Evolutionary conservation across 306 rosid genomes (phyloP).

Genomic region (Calophaca sinica): DNA sequence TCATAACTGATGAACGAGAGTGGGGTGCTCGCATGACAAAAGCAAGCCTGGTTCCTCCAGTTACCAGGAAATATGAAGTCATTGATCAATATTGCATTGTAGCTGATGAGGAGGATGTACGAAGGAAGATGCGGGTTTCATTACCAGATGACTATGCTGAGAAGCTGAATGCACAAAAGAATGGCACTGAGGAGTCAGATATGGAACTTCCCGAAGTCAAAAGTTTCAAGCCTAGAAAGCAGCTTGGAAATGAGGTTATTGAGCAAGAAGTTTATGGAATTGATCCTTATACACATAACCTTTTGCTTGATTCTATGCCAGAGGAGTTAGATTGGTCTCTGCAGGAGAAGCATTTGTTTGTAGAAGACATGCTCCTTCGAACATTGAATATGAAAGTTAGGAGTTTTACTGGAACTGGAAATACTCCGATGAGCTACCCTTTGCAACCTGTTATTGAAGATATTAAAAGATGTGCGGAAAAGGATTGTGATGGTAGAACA

Average conservation of each 20-base stretch:
- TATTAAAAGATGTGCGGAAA: constrained; percentile 71
- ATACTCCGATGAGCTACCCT: constrained; percentile 82
- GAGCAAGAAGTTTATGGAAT: constrained; percentile 99
- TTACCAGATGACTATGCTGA: constrained; percentile 95
- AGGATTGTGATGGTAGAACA: constrained; percentile 63
- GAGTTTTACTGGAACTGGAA: constrained; percentile 82
- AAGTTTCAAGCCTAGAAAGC: constrained; percentile 92
- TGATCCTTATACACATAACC: constrained; percentile 98
- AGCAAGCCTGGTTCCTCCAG: constrained; percentile 99
- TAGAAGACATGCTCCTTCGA: constrained; percentile 87
- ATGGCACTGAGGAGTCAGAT: constrained; percentile 94
- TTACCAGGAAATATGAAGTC: constrained; percentile 92
- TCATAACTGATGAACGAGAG: constrained; percentile 83
- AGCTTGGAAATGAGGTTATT: constrained; percentile 85
- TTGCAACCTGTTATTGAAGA: constrained; percentile 87
- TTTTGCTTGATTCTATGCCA: constrained; percentile 95
- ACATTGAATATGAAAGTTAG: constrained; percentile 86
- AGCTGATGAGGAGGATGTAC: constrained; percentile 93
- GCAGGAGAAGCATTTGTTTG: constrained; percentile 76
- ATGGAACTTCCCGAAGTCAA: constrained; percentile 99
- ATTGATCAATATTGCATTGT: constrained; percentile 84
- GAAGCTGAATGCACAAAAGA: constrained; percentile 89
- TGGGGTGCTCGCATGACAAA: constrained; percentile 99
- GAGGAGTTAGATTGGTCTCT: constrained; percentile 87
- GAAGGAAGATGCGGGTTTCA: constrained; percentile 89